These are phyloP conservation scores for Trifolium repens DNA, from an alignment of 306 rosid species.

Conservation along the genomic window DNA sequence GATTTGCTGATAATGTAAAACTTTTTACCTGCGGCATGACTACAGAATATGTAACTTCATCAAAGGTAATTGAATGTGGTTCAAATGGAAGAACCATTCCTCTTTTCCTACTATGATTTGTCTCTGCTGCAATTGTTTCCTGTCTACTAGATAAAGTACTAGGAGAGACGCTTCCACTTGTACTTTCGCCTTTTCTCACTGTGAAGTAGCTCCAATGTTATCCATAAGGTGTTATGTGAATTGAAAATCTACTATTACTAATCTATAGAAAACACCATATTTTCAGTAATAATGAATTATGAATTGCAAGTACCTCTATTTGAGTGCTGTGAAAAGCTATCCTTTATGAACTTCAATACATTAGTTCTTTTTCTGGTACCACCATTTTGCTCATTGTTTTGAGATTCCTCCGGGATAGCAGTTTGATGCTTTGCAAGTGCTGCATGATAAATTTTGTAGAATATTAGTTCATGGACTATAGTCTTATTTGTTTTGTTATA, in stretches of 20 bases:
- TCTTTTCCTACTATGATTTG: conserved; percentile 40
- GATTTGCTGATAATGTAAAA: background rate
- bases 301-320: conserved; percentile 44
- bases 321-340: conserved; percentile 42
- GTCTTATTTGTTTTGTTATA: background rate
- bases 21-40: conserved; percentile 63
- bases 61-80: conserved; percentile 57
- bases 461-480: conserved; percentile 22
- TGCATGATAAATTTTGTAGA: conserved; percentile 38
- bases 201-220: conserved; percentile 30
- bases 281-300: conserved; percentile 27
- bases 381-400: conserved; percentile 38
- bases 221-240: conserved; percentile 14
- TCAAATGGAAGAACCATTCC: conserved; percentile 77
- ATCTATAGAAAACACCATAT: background rate
- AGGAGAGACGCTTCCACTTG: conserved; percentile 29
- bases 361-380: conserved; percentile 9
- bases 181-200: conserved; percentile 36
- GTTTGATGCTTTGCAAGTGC: conserved; percentile 51
- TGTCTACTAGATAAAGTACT: conserved; percentile 5
- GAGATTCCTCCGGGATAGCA: conserved; percentile 48
- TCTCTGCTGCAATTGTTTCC: conserved; percentile 16
- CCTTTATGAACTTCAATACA: conserved; percentile 21
- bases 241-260: conserved; percentile 27
- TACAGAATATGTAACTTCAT: conserved; percentile 57